Percentiles rank a stretch among this genome's conserved stretches.
Evolutionary conservation across 148 eudicot species (phyloP).

Genomic region (Cornus florida): DNA sequence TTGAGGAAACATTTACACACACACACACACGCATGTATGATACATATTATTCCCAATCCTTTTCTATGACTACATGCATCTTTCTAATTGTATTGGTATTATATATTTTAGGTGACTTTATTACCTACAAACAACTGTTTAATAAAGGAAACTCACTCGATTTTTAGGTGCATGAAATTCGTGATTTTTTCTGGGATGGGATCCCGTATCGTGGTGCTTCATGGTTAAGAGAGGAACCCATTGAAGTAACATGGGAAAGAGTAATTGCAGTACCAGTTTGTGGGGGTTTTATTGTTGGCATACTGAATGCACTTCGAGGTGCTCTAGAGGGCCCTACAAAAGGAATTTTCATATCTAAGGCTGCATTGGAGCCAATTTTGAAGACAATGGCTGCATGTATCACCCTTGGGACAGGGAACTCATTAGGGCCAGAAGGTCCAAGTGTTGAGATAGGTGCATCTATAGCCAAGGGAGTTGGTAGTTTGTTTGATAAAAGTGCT

Average conservation of each 20-base stretch:
- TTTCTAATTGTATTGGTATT: background rate
- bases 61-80: background rate
- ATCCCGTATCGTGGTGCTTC: slow-evolving; percentile 80
- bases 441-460: slow-evolving; percentile 94
- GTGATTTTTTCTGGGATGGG: slow-evolving; percentile 85
- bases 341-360: slow-evolving; percentile 34
- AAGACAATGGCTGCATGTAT: slow-evolving; percentile 82
- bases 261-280: slow-evolving; percentile 72
- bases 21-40: no score
- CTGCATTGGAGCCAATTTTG: slow-evolving; percentile 55
- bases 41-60: no score
- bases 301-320: slow-evolving; percentile 57
- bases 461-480: slow-evolving; percentile 72
- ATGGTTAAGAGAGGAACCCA: slow-evolving; percentile 82
- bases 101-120: background rate
- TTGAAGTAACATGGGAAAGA: slow-evolving; percentile 52
- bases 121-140: slow-evolving; percentile 8
- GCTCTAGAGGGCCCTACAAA: slow-evolving; percentile 37
- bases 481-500: slow-evolving; percentile 38
- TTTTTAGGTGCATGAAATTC: slow-evolving; percentile 80
- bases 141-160: slow-evolving; percentile 10
- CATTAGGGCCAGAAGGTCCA: slow-evolving; percentile 97
- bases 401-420: slow-evolving; percentile 92
- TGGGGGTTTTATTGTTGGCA: slow-evolving; percentile 73
- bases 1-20: no score